Conservation (phyloP, 2,329 filamentous ascomycete species). For the Teratosphaeria viscida region DNA sequence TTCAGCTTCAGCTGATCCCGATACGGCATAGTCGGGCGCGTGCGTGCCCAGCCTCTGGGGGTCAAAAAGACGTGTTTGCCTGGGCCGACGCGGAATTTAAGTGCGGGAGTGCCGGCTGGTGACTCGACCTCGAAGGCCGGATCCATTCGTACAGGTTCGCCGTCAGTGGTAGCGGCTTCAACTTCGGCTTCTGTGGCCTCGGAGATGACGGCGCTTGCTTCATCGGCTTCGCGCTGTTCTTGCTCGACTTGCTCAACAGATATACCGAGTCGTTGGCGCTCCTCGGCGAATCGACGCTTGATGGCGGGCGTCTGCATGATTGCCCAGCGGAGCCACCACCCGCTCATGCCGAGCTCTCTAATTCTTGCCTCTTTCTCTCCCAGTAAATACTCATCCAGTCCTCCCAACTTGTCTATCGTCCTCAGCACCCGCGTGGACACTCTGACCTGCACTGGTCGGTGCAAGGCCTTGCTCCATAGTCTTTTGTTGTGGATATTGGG, state of each 20-base stretch:
- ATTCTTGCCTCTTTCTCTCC: slow-evolving; percentile 68
- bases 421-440: slow-evolving; percentile 56
- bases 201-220: slow-evolving; percentile 4
- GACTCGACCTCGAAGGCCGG: slow-evolving; percentile 19
- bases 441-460: slow-evolving; percentile 54
- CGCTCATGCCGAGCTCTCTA: slow-evolving; percentile 76
- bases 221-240: slow-evolving; percentile 9
- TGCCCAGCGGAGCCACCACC: slow-evolving; percentile 83
- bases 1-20: not conserved
- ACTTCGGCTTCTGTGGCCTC: slow-evolving; percentile 10
- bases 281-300: slow-evolving; percentile 52
- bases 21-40: slow-evolving; percentile 8
- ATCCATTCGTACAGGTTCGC: slow-evolving; percentile 15
- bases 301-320: slow-evolving; percentile 70
- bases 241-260: slow-evolving; percentile 24
- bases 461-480: slow-evolving; percentile 54
- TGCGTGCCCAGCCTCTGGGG: slow-evolving; percentile 19
- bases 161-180: slow-evolving; percentile 1
- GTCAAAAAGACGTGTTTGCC: slow-evolving; percentile 22
- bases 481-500: slow-evolving; percentile 61
- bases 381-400: slow-evolving; percentile 83
- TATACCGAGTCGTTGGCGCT: slow-evolving; percentile 58
- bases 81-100: slow-evolving; percentile 23
- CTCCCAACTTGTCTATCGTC: slow-evolving; percentile 70
- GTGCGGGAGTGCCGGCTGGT: slow-evolving; percentile 12